Conservation (phyloP, 306 rosid genomes). For the Begonia fuchsioides region DNA sequence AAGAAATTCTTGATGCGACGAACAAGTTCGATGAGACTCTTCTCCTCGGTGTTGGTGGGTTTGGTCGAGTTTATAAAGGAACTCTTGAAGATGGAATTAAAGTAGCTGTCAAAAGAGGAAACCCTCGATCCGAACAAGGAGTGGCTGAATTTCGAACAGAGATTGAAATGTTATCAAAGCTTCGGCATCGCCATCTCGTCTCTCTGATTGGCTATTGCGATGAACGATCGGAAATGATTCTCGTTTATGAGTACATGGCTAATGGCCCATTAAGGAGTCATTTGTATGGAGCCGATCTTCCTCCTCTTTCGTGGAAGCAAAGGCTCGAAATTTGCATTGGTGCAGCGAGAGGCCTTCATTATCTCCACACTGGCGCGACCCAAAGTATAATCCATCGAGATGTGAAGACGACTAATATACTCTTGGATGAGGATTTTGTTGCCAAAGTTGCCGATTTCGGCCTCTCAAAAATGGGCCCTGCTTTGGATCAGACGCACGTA, state of each 20-base stretch:
- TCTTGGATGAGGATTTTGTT: slow-evolving; percentile 77
- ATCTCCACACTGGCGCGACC: slow-evolving; percentile 90
- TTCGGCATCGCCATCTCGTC: slow-evolving; percentile 90
- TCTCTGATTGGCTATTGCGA: slow-evolving; percentile 95
- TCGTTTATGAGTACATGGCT: slow-evolving; percentile 93
- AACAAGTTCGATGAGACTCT: slow-evolving; percentile 72
- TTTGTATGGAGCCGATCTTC: slow-evolving; percentile 79
- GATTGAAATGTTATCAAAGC: slow-evolving; percentile 94
- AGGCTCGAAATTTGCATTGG: slow-evolving; percentile 93
- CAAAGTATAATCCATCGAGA: slow-evolving; percentile 93
- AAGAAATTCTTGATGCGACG: slow-evolving; percentile 75
- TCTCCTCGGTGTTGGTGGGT: slow-evolving; percentile 93
- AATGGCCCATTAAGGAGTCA: slow-evolving; percentile 96
- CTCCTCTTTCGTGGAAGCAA: slow-evolving; percentile 75
- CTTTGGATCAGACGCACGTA: slow-evolving; percentile 94
- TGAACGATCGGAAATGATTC: slow-evolving; percentile 91
- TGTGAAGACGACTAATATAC: slow-evolving; percentile 94
- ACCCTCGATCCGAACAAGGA: slow-evolving; percentile 91
- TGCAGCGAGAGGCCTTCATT: slow-evolving; percentile 92
- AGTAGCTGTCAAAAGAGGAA: slow-evolving; percentile 89
- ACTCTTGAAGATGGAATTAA: slow-evolving; percentile 72
- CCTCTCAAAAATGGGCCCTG: slow-evolving; percentile 87
- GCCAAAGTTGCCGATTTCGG: slow-evolving; percentile 99
- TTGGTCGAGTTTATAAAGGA: slow-evolving; percentile 86
- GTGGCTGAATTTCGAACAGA: slow-evolving; percentile 89